phyloP scores from a whole-genome alignment of 768 basidiomycete genomes.

The Phlebiopsis flavidoalba region DNA sequence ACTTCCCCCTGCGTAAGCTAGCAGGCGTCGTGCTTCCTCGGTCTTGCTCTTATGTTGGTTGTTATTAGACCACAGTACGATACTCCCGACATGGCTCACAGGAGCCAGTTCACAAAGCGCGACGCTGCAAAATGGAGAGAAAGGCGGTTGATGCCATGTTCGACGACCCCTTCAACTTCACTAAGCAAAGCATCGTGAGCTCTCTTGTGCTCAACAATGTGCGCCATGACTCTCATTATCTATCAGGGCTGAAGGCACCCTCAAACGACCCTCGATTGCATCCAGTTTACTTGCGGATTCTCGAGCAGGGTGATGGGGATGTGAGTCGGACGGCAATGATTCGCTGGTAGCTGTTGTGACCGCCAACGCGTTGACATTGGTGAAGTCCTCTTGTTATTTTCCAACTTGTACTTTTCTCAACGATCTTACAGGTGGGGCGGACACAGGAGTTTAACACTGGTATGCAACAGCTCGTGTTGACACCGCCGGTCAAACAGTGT shows the following conservation, averaged over 20 bases:
- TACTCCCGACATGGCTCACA: slow-evolving; percentile 18
- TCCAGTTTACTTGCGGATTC: neutral
- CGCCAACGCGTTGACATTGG: neutral
- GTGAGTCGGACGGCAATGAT: neutral
- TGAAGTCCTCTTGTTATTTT: neutral
- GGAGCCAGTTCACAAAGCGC: slow-evolving; percentile 19
- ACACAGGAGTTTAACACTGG: neutral
- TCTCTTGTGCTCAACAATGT: no score
- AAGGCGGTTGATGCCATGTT: slow-evolving; percentile 16
- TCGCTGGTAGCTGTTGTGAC: neutral
- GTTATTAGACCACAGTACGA: slow-evolving; percentile 7
- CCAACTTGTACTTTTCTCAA: neutral
- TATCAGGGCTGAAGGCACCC: neutral
- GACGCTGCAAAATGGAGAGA: neutral
- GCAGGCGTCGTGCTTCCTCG: neutral
- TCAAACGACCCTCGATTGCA: neutral
- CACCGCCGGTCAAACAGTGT: neutral
- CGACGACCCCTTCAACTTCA: slow-evolving; percentile 16
- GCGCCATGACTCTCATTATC: no score
- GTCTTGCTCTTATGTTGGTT: no score
- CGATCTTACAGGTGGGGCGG: neutral
- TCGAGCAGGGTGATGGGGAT: neutral
- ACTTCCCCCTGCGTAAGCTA: neutral
- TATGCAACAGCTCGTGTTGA: neutral
- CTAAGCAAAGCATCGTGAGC: slow-evolving; percentile 1